Evolutionary conservation across 2,329 filamentous ascomycete genomes (phyloP).

Genomic region (Hysterium pulicare): DNA sequence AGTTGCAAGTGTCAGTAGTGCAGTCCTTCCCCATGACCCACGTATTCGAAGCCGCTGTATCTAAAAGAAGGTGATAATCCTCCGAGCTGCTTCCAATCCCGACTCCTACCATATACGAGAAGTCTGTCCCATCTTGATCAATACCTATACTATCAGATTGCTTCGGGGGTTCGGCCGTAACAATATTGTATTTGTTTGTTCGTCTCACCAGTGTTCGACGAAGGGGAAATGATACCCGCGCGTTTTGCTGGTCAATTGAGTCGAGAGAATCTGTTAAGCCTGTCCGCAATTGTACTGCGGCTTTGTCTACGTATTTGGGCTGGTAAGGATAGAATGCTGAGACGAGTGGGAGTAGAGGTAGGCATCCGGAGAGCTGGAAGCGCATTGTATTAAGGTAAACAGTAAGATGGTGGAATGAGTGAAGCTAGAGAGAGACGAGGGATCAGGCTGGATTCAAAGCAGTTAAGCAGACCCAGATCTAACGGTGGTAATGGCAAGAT

Average conservation of each 20-base stretch:
- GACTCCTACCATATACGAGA: constrained; percentile 53
- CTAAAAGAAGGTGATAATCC: constrained; percentile 53
- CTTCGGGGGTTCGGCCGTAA: constrained; percentile 25
- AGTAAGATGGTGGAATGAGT: background rate
- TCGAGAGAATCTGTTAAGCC: background rate
- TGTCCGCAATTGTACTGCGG: background rate
- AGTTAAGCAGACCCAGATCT: constrained; percentile 17
- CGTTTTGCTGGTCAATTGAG: background rate
- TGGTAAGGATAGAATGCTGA: constrained; percentile 36
- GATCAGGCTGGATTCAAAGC: constrained; percentile 11
- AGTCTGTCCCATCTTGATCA: constrained; percentile 53
- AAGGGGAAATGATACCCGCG: constrained; percentile 24
- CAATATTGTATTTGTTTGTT: constrained; percentile 48
- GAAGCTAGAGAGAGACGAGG: background rate
- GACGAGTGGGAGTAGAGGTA: constrained; percentile 21
- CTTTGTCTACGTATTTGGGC: constrained; percentile 14
- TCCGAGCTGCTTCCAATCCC: constrained; percentile 49
- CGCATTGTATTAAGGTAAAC: constrained; percentile 21
- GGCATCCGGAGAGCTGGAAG: constrained; percentile 19
- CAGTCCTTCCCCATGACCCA: constrained; percentile 81
- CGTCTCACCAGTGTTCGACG: constrained; percentile 37
- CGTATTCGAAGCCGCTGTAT: constrained; percentile 61
- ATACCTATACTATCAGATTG: constrained; percentile 49
- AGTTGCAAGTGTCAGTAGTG: constrained; percentile 60
- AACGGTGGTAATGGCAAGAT: constrained; percentile 2